phyloP scores from a whole-genome alignment of 495 filamentous ascomycete genomes.

The Trichoderma virens region DNA sequence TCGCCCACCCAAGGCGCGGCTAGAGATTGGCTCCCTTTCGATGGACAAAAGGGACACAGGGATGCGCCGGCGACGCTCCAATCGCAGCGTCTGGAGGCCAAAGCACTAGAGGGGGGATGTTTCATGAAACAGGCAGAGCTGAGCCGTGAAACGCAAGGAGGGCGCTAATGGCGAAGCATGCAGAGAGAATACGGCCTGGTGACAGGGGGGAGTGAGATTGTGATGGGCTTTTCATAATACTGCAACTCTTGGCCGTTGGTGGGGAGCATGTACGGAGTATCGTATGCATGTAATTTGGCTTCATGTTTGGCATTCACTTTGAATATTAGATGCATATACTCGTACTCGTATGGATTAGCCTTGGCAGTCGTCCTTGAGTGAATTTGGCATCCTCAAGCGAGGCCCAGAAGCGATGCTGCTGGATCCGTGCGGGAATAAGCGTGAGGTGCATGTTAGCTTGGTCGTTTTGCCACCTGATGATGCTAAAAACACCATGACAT shows the following conservation, averaged over 20 bases:
- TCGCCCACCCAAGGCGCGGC: not conserved
- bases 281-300: not conserved
- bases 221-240: no score
- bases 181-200: not conserved
- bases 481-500: no score
- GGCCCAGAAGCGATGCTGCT: not conserved
- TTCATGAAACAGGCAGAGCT: constrained; percentile 2
- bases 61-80: not conserved
- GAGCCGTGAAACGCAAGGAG: constrained; percentile 4
- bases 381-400: not conserved
- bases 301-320: not conserved
- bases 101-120: not conserved
- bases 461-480: not conserved
- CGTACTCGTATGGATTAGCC: no score
- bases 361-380: not conserved
- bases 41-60: not conserved
- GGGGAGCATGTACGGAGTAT: no score
- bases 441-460: no score
- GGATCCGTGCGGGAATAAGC: not conserved
- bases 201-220: not conserved
- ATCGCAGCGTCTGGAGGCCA: not conserved
- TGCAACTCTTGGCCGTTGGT: no score
- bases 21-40: constrained; percentile 7
- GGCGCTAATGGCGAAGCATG: not conserved
- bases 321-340: not conserved